Evolutionary conservation across 176 grass and related monocot genomes (phyloP).

Genomic region (Panicum miliaceum): DNA sequence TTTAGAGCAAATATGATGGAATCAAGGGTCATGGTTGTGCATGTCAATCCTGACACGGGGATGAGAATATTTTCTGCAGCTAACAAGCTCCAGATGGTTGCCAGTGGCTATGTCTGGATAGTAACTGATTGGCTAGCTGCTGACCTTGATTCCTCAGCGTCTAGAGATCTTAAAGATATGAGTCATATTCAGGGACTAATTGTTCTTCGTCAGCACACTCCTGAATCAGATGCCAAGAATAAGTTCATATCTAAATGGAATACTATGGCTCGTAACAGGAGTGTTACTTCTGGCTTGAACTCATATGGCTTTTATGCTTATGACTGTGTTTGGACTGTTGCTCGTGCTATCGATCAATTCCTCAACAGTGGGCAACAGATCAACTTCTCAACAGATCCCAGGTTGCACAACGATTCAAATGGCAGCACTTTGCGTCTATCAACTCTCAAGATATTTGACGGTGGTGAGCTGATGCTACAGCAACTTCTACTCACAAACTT

Average conservation of each 20-base stretch:
- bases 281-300: constrained; percentile 54
- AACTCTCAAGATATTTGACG: constrained; percentile 62
- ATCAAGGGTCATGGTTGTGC: constrained; percentile 79
- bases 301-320: constrained; percentile 85
- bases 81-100: constrained; percentile 63
- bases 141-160: constrained; percentile 69
- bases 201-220: constrained; percentile 68
- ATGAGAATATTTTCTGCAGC: constrained; percentile 70
- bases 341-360: constrained; percentile 68
- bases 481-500: constrained; percentile 75
- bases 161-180: constrained; percentile 40
- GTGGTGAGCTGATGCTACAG: constrained; percentile 64
- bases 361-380: constrained; percentile 53
- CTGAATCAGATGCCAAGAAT: constrained; percentile 63
- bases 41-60: constrained; percentile 82
- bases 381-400: constrained; percentile 69
- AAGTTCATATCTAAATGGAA: constrained; percentile 77
- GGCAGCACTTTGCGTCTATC: constrained; percentile 64
- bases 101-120: constrained; percentile 82
- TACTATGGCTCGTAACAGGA: constrained; percentile 42
- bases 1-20: constrained; percentile 75
- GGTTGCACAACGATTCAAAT: constrained; percentile 57
- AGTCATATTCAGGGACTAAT: constrained; percentile 71
- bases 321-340: constrained; percentile 78
- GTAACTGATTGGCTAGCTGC: constrained; percentile 86